Base-by-base conservation (phyloP, 1,284 basidiomycete species). In the Papiliotrema flavescens region DNA sequence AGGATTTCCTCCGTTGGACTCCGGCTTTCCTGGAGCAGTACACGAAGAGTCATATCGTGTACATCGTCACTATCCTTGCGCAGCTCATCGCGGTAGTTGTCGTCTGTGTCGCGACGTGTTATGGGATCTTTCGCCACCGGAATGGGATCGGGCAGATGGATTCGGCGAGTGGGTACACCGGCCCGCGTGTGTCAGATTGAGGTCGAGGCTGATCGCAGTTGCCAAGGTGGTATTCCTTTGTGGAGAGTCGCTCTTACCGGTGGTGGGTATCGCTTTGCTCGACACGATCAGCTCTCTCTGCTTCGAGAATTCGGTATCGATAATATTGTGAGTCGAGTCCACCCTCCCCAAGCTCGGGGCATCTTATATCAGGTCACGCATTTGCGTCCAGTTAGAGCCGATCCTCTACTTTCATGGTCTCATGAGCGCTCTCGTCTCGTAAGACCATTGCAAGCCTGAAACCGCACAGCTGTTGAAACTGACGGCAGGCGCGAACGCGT, bases 181-280 rank as follows among this genome's bases (percentile, higher is more conserved):
- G 11, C 36, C 36, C 36, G 11, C 32, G 13, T 26, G 11, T n/a
- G n/a, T n/a, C n/a, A n/a, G n/a, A n/a, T n/a, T n/a, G 28, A 32
- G 28, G 28, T 32, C 11, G 28, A 11, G 28, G 6, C 28, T 32
- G 28, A 32, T 5, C 6, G 24, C 49, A 51, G 49, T 51, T 26
- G 41, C 49, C 19, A 39, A 41, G 24, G 32, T 51, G 14, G 28
- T 41, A 23, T 51, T 41, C 39, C 40, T 51, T 5, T 51, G 49
- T 23, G 34, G 40, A 17, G 40, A 42, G 28, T 51, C 49, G 7
- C 35, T 51, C 20, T 11, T 51, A 7, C 49, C 49, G 22, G 49
- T 41, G 8, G 49, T 32, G 26, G 23, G 24, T 5, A 23, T 51
- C 39, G 35, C 20, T 19, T 23, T 51, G 39, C 17, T 23, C 17